phyloP scores from a whole-genome alignment of 2,329 filamentous ascomycete genomes.

The Fusarium phyllophilum region DNA sequence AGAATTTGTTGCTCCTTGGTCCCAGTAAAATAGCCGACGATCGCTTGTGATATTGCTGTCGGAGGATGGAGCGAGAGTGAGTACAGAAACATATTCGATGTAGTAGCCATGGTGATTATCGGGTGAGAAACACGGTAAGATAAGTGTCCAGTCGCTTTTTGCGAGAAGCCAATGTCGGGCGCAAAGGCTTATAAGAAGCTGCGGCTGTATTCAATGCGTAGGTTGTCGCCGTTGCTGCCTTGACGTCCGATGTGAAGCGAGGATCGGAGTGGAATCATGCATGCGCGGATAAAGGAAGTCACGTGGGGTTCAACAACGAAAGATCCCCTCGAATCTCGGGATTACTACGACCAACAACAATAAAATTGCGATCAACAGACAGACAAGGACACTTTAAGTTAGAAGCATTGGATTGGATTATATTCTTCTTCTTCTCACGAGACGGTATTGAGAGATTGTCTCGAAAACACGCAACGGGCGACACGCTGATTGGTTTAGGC shows the following conservation, averaged over 20 bases:
- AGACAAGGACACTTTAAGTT: no score
- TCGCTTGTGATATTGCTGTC: slow-evolving; percentile 87
- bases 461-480: rapidly evolving
- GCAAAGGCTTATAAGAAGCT: not conserved
- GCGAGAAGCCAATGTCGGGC: no score
- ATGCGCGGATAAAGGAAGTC: not conserved
- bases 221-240: not conserved
- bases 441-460: not conserved
- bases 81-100: slow-evolving; percentile 98
- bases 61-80: slow-evolving; percentile 94
- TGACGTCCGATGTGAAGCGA: not conserved
- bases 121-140: rapidly evolving
- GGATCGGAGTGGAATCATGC: not conserved
- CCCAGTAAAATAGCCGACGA: slow-evolving; percentile 93
- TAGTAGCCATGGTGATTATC: slow-evolving; percentile 80
- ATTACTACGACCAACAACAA: not conserved
- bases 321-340: not conserved
- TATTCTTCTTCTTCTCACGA: rapidly evolving
- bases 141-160: no score
- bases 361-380: no score
- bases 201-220: not conserved
- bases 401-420: not conserved
- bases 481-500: not conserved
- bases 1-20: slow-evolving; percentile 98
- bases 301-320: not conserved